Evolutionary conservation across 306 rosid species (phyloP), one percentile per base, ranked within the genome.

Genomic region (Rosa rugosa): DNA sequence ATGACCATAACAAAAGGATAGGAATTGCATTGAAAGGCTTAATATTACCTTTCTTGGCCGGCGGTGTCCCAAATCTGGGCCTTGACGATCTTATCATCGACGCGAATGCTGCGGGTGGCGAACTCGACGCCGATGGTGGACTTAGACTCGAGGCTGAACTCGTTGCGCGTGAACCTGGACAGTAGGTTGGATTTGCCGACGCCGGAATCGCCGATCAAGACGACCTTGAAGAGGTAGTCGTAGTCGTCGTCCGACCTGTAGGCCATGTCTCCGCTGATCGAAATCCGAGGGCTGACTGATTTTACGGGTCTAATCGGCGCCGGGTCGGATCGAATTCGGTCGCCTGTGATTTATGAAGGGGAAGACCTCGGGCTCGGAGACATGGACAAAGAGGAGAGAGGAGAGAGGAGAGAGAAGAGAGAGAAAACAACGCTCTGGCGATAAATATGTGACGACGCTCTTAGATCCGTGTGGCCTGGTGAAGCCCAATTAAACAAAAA

Each of bases 11-110:
- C 36, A 31, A 31, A 31, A 31, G 36, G 57, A 51, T 22, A 51
- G 20, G 57, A 17, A 51, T 51, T 18, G 8, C 3, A 51, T 51
- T 17, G 57, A 18, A 8, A 7, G 12, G 62, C 18, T 6, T n/a
- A 57, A 31, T 31, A 31, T 31, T 31, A 31, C 89, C 91, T 85
- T 79, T 88, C 89, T 81, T 88, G 91, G 50, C 89, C 89, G 62
- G 87, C 91, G 73, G 91, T 88, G 69, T 88, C 91, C 91, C 89
- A 88, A 88, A 88, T 88, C 91, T 88, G 91, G 63, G 89, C 89
- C 84, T 88, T 88, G 76, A 88, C 78, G 73, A 88, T 78, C 83
- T 85, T 88, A 17, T 88, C 86, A 3, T 85, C 87, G 14, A 85
- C 91, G 7, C 63, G 84, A 31, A 88, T 85, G 65, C 87, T 88